Base-by-base conservation (phyloP, 371 early-diverging fungal genomes). In the Smittium culicis region DNA sequence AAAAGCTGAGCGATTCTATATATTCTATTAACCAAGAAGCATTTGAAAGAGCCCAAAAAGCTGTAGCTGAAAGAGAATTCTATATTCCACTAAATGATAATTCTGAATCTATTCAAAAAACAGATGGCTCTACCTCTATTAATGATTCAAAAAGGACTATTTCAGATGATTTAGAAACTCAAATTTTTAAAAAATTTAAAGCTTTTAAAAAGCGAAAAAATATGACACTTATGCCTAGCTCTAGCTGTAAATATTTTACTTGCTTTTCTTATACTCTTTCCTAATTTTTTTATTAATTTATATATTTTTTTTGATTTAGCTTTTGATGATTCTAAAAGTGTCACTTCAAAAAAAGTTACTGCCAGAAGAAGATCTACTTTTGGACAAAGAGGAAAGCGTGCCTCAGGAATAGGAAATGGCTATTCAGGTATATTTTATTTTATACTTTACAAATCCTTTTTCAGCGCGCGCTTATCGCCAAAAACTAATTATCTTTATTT, bases 321-420 rank as follows among this genome's bases (percentile, higher is more conserved):
- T 45, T 45, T 45, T 11, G 5, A 5, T 45, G 45, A 45, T 5
- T 45, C 45, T 45, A 11, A 5, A 11, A 11, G 11, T 45, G 20
- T 5, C 45, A 45, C 11, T 45, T 45, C 20, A 11, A 59, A 59
- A 27, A 25, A 59, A 5, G 25, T 16, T 59, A 11, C 32, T 27
- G 25, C 30, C 5, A 5, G 83, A 28, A 72, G 87, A 61, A 72
- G 88, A 68, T 85, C 87, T 1, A 87, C 86, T 57, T 78, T 87
- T 32, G 76, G 80, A n/a, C 74, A 81, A 77, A 77, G 87, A 14
- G 88, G 88, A 54, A 85, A 84, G 67, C 76, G 88, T 33, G 81
- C 82, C 5, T 86, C 86, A 11, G 75, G 81, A 16, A 78, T 82
- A 34, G 79, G 78, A 35, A 83, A 79, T 59, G 85, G 84, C 20